Base-by-base conservation (phyloP, 495 filamentous ascomycete species). In the Hypomontagnella monticulosa region DNA sequence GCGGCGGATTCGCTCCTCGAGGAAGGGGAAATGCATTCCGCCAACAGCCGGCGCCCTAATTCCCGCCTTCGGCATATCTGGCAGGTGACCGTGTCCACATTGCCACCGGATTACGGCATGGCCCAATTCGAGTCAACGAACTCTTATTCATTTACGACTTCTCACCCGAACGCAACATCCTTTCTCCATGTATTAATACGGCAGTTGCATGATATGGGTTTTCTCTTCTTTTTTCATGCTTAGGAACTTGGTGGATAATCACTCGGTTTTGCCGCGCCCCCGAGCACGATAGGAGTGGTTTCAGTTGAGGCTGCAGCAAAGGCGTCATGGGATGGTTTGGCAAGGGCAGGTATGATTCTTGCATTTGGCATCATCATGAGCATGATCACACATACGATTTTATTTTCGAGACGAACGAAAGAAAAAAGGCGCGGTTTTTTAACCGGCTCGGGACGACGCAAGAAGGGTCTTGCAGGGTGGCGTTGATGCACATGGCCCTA, bases 1-100 rank as follows among this genome's bases (percentile, higher is more conserved):
- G 86, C 46, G 81, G 81, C 47, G 81, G 81, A 57, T 84, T 56
- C 32, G 53, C 41, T 56, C 63, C 73, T 57, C 77, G 84, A 48
- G 83, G 84, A 12, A 65, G 80, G 33, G 77, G 78, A 8, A 51
- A 42, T 15, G 70, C 75, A 41, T 81, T 79, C 49, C 71, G 70
- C 14, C 74, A 71, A 49, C 32, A 69, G 18, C 20, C 72, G 8
- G 33, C 67, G 23, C 75, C 76, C 58, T 79, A 66, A 71, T 60
- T 56, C 20, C 4, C n/a, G 20, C 11, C 32, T 1, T 36, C 11
- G 15, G 4, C 11, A 41, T 18, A 12, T 36, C 34, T n/a, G 49
- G 23, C 19, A 14, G 19, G 30, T 18, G 44, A 9, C 2, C n/a
- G 18, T 12, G 43, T 30, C 5, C 11, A 55, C 55, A 57, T 41